A percentile compares a stretch with the other conserved stretches of the same genome.
These are phyloP conservation scores for Panaeolus cyanescens DNA, from an alignment of 768 basidiomycete genomes.

Conservation along the genomic window DNA sequence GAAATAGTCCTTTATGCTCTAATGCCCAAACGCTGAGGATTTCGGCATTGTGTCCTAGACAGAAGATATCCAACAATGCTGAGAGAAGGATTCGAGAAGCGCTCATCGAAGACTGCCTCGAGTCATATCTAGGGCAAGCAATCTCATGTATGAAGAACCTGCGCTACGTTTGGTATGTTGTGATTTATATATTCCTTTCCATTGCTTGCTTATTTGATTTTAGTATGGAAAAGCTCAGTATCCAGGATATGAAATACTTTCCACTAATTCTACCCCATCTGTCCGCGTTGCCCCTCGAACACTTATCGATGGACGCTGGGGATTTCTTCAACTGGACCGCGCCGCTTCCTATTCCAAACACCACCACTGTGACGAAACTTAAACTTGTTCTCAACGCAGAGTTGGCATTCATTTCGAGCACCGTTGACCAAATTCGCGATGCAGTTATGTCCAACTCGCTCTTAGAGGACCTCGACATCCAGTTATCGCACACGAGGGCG, in stretches of 20 bases:
- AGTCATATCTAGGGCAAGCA: background rate
- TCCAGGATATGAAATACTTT: background rate
- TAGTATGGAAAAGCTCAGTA: background rate
- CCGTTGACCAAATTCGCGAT: background rate
- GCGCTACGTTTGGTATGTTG: background rate
- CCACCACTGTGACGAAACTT: background rate
- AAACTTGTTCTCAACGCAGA: background rate
- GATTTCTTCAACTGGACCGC: background rate
- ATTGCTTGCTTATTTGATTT: too few relatives aligned
- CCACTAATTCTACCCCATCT: background rate
- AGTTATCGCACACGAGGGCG: background rate
- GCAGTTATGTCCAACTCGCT: background rate
- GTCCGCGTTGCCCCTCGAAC: background rate
- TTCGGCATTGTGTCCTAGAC: background rate
- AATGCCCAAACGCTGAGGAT: background rate
- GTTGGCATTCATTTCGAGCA: background rate
- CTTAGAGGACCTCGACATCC: background rate
- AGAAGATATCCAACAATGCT: background rate
- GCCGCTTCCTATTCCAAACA: background rate
- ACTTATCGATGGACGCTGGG: background rate
- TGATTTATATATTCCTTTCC: background rate
- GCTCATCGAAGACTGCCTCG: background rate
- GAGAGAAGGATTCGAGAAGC: background rate
- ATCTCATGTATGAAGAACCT: background rate
- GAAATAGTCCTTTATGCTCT: background rate